A percentile compares a stretch with the other conserved stretches of the same genome.
Evolutionary conservation across 306 rosid genomes (phyloP).

Genomic region (Quercus aquifolioides): DNA sequence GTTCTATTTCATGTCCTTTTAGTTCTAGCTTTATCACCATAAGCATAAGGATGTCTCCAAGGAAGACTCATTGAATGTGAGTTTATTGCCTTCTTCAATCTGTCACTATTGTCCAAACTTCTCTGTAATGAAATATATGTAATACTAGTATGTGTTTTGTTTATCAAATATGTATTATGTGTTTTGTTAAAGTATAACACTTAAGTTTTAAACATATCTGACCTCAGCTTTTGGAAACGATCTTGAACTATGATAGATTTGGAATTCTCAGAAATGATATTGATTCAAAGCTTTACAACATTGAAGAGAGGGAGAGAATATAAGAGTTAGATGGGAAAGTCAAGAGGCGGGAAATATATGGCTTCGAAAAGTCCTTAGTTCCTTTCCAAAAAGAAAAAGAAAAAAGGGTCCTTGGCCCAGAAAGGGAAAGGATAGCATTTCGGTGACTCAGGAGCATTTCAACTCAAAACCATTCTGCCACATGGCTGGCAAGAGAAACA

Average conservation of each 20-base stretch:
- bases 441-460: background rate
- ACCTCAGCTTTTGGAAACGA: background rate
- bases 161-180: background rate
- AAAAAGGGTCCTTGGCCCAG: too few species aligned
- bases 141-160: background rate
- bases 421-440: background rate
- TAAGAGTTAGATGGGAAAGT: background rate
- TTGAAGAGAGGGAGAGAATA: background rate
- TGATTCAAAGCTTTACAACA: background rate
- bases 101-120: too few species aligned
- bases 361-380: background rate
- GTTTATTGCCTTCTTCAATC: too few species aligned
- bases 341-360: constrained; percentile 28
- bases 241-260: background rate
- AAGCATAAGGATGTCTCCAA: background rate
- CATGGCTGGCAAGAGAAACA: too few species aligned
- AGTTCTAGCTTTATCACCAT: background rate
- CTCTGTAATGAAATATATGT: background rate
- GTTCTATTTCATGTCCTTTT: background rate
- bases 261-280: background rate
- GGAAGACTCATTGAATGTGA: too few species aligned
- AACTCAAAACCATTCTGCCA: too few species aligned
- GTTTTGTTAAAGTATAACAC: background rate
- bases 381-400: too few species aligned
- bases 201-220: background rate